Conservation (phyloP, 495 filamentous ascomycete genomes). For the Xylaria venustula region DNA sequence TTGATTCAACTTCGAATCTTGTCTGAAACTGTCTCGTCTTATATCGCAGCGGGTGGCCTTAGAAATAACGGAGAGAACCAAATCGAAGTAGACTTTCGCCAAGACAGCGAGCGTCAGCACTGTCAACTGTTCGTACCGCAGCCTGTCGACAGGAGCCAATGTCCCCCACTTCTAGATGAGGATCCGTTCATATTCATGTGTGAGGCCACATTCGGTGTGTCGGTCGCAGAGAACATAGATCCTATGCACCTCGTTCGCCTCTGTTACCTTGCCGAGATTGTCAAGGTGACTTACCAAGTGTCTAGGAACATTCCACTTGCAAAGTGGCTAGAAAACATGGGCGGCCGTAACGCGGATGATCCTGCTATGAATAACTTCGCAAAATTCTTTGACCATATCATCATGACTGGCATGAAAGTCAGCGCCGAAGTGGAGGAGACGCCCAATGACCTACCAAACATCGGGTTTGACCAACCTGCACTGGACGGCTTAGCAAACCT, state of each 20-base stretch:
- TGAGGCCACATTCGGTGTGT: conserved; percentile 63
- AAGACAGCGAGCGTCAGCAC: conserved; percentile 70
- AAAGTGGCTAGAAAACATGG: conserved; percentile 38
- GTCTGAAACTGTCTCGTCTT: conserved; percentile 83
- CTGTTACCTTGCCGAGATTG: conserved; percentile 89
- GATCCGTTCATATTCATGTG: conserved; percentile 91
- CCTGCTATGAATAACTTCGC: conserved; percentile 42
- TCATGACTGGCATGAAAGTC: conserved; percentile 29
- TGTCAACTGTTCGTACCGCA: conserved; percentile 69
- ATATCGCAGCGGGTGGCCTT: conserved; percentile 72
- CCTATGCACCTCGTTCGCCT: conserved; percentile 80
- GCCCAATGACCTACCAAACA: conserved; percentile 24
- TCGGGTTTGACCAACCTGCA: conserved; percentile 42
- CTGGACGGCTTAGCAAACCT: conserved; percentile 40
- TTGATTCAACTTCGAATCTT: conserved; percentile 88
- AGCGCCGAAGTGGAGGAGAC: conserved; percentile 8
- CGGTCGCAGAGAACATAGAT: conserved; percentile 55
- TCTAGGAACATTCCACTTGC: conserved; percentile 42
- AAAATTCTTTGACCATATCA: conserved; percentile 39
- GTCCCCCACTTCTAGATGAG: conserved; percentile 64
- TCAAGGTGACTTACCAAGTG: conserved; percentile 65
- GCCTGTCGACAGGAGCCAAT: conserved; percentile 34
- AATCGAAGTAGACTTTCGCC: conserved; percentile 64
- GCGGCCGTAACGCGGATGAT: conserved; percentile 30
- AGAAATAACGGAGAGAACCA: conserved; percentile 57